phyloP scores from a whole-genome alignment of 352 stramenopile species.

The Globisporangium iwayamae region DNA sequence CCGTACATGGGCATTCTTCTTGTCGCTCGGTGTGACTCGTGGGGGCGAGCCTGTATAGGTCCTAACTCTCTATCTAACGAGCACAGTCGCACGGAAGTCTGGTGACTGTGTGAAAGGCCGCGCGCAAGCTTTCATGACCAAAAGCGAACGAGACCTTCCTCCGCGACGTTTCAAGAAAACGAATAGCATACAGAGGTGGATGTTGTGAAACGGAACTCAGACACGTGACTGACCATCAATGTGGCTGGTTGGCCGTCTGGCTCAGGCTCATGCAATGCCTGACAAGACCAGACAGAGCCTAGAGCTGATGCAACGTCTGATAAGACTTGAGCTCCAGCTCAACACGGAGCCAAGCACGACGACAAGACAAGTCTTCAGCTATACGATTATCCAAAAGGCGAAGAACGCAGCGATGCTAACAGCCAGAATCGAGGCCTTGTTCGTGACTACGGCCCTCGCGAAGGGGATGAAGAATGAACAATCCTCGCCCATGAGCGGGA shows the following conservation, averaged over 20 bases:
- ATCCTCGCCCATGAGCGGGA: conserved; percentile 79
- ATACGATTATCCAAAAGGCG: conserved; percentile 10
- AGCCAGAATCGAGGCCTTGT: conserved; percentile 6
- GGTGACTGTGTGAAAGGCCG: conserved; percentile 4
- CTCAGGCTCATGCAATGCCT: not conserved
- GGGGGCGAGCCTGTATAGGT: too few relatives aligned
- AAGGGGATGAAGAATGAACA: conserved; percentile 82
- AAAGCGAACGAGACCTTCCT: not conserved
- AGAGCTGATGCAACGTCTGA: too few relatives aligned
- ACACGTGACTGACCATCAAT: too few relatives aligned
- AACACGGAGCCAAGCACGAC: too few relatives aligned
- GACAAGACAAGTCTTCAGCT: not conserved
- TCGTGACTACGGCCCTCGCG: conserved; percentile 22
- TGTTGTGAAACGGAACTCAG: conserved; percentile 3
- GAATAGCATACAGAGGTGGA: not conserved
- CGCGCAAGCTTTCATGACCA: not conserved
- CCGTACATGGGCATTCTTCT: conserved; percentile 28
- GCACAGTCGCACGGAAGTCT: not conserved
- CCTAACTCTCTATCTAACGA: not conserved
- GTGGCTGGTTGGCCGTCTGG: not conserved
- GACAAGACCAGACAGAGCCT: not conserved
- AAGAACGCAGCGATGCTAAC: not conserved
- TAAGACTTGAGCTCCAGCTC: too few relatives aligned
- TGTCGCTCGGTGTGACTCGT: not conserved
- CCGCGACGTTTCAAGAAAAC: conserved; percentile 8